A percentile compares a stretch with the other conserved stretches of the same genome.
Conservation (phyloP, 495 filamentous ascomycete species). For the Cudoniella acicularis region DNA sequence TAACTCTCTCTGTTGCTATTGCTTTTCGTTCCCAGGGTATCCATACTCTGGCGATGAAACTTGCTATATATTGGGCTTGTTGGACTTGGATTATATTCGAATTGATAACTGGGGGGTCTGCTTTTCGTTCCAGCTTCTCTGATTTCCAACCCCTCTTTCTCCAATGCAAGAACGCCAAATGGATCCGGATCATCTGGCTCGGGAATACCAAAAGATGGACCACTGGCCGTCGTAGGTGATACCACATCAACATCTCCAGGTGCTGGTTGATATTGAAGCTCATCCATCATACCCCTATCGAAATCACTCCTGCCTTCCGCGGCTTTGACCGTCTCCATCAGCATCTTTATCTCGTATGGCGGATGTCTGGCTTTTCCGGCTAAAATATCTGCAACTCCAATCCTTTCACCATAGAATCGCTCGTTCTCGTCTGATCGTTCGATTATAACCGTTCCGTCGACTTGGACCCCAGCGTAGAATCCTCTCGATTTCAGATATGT, state of each 20-base stretch:
- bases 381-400: constrained; percentile 76
- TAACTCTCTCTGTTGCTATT: constrained; percentile 68
- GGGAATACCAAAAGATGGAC: constrained; percentile 66
- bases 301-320: constrained; percentile 77
- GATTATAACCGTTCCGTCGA: constrained; percentile 80
- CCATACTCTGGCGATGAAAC: constrained; percentile 65
- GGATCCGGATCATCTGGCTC: constrained; percentile 78
- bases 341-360: constrained; percentile 57
- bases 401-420: constrained; percentile 70
- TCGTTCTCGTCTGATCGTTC: constrained; percentile 89
- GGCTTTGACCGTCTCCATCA: constrained; percentile 78
- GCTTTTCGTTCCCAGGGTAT: constrained; percentile 55
- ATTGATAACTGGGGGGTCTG: constrained; percentile 67
- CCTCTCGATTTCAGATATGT: constrained; percentile 87
- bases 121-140: constrained; percentile 73
- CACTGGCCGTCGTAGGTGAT: constrained; percentile 33
- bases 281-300: constrained; percentile 51
- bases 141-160: constrained; percentile 81
- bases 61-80: constrained; percentile 70
- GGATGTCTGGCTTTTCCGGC: constrained; percentile 71
- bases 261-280: constrained; percentile 53
- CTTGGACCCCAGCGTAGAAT: constrained; percentile 74
- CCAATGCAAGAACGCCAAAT: constrained; percentile 80
- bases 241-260: constrained; percentile 70
- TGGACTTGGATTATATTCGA: constrained; percentile 75